Base-by-base conservation (phyloP, 2,329 filamentous ascomycete species). In the Pyricularia pennisetigena region DNA sequence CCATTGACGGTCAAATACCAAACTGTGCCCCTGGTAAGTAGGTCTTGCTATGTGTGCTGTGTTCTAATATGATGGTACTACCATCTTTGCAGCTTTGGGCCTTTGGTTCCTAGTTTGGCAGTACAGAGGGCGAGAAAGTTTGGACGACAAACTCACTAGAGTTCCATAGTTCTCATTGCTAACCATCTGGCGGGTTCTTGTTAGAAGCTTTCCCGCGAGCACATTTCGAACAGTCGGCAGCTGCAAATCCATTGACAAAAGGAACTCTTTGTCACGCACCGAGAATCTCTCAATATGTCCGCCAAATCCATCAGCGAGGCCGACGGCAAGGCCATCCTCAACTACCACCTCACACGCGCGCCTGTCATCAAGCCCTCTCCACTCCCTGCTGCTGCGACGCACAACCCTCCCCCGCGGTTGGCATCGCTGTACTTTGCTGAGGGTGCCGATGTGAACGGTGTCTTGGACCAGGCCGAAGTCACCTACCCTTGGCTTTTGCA, bases 281-380 rank as follows among this genome's bases (percentile, higher is more conserved):
- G 59, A 62, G 59, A 29, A 62, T 14, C 35, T 28, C 64, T 59
- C 70, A 86, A 77, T 77, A 96, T 96, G 93, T 93, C 92, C 80
- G 92, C 95, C 82, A 99, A 99, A 85, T 91, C 94, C 74, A 98
- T 99, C 79, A 84, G 91, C 86, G 95, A 99, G 87, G 94, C 94
- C 86, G 95, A 99, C 85, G 95, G 95, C 88, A 99, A 99, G 91
- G 95, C 95, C 88, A 98, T 99, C 86, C 88, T 99, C 88, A 98
- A 97, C 91, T 99, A 98, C 88, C 95, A 98, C 87, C 93, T 99
- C 83, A 98, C 95, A 76, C 91, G 95, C 79, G 93, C 95, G 75
- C 90, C 93, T 73, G 91, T 97, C 81, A 97, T 99, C 88, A 98
- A 97, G 91, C 92, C 94, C 74, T 94, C 93, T 78, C 93, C 95